These are phyloP conservation scores for Salix viminalis DNA, from an alignment of 345 rosid species.

Conservation along the genomic window DNA sequence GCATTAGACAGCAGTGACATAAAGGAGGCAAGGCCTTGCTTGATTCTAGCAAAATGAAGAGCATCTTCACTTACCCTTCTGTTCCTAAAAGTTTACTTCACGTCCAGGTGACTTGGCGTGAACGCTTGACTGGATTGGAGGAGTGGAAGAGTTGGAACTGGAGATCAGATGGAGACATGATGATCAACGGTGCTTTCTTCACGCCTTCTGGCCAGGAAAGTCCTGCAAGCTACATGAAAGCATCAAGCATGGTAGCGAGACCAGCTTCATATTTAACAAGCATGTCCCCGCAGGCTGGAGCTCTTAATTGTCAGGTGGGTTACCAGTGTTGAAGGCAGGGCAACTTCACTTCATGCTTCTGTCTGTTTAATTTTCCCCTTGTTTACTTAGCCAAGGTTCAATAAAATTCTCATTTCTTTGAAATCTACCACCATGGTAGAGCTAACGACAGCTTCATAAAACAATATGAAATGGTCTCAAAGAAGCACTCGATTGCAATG, in stretches of 20 bases:
- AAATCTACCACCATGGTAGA: neutral
- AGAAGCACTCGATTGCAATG: neutral
- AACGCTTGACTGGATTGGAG: neutral
- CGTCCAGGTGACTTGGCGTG: constrained; percentile 15
- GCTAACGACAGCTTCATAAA: neutral
- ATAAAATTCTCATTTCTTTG: neutral
- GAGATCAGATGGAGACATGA: constrained; percentile 22
- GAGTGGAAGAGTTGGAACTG: constrained; percentile 21
- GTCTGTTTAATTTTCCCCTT: neutral
- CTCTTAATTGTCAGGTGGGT: constrained; percentile 7
- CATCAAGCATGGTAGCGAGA: constrained; percentile 24
- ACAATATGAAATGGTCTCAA: neutral
- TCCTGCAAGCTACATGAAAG: constrained; percentile 18
- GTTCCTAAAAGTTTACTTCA: neutral
- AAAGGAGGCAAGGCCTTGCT: constrained; percentile 2
- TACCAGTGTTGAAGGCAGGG: neutral
- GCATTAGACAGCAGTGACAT: constrained; percentile 1
- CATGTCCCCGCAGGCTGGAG: constrained; percentile 10
- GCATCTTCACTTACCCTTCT: neutral
- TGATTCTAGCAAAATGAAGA: no score
- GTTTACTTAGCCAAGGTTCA: neutral
- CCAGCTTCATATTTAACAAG: constrained; percentile 11
- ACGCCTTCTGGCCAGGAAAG: constrained; percentile 10
- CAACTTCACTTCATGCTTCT: neutral
- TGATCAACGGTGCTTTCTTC: constrained; percentile 19